Percentiles rank a stretch among this genome's conserved stretches.
These are phyloP conservation scores for Gossypium bickii DNA, from an alignment of 345 rosid species.

Conservation along the genomic window DNA sequence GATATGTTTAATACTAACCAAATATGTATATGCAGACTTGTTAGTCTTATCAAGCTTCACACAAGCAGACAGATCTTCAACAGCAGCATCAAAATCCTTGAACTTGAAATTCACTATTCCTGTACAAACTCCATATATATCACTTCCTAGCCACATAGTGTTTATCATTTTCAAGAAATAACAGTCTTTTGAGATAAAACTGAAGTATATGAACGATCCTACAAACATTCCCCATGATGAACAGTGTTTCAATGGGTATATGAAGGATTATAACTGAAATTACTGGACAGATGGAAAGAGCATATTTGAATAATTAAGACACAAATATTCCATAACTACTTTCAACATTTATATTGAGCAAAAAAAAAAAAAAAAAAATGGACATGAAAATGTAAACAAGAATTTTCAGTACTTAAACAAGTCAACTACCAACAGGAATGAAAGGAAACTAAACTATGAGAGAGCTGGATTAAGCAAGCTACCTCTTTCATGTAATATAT, in stretches of 20 bases:
- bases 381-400: not conserved
- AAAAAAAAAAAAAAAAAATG: not conserved
- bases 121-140: constrained; percentile 26
- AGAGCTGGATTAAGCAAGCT: constrained; percentile 20
- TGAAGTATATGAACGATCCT: not conserved
- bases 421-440: not conserved
- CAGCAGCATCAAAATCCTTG: constrained; percentile 84
- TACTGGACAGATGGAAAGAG: not conserved
- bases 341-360: not conserved
- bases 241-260: not conserved
- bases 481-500: constrained; percentile 96
- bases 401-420: not conserved
- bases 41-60: constrained; percentile 76
- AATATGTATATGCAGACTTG: constrained; percentile 87
- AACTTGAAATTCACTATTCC: constrained; percentile 92
- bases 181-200: not conserved
- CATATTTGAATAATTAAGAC: not conserved
- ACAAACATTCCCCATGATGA: not conserved
- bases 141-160: not conserved
- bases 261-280: not conserved
- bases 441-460: not conserved
- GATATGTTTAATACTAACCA: constrained; percentile 45
- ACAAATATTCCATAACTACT: not conserved
- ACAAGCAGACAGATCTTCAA: constrained; percentile 76
- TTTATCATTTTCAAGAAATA: not conserved